Conservation (phyloP, 2,329 filamentous ascomycete species). For the Nigrospora oryzae region DNA sequence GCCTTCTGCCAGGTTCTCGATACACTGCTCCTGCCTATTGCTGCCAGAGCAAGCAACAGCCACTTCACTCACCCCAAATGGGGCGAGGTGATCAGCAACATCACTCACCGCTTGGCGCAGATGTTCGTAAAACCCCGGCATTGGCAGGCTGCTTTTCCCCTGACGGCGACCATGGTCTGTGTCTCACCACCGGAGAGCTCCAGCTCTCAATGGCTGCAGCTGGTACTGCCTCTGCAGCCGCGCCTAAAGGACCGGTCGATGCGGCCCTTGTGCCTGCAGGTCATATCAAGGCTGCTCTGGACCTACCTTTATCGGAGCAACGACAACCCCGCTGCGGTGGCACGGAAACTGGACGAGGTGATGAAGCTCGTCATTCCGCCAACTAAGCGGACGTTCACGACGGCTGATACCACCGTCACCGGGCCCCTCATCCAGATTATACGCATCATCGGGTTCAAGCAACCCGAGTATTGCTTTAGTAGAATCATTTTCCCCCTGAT, state of each 20-base stretch:
- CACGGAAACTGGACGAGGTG: slow-evolving; percentile 83
- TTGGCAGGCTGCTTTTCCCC: slow-evolving; percentile 81
- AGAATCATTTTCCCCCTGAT: slow-evolving; percentile 92
- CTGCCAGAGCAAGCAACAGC: slow-evolving; percentile 65
- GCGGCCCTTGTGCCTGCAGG: slow-evolving; percentile 74
- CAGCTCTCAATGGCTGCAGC: slow-evolving; percentile 74
- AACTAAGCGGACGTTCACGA: slow-evolving; percentile 71
- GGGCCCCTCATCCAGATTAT: slow-evolving; percentile 92
- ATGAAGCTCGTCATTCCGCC: slow-evolving; percentile 75
- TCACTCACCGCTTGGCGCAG: slow-evolving; percentile 71
- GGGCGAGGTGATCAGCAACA: slow-evolving; percentile 72
- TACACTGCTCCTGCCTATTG: slow-evolving; percentile 77
- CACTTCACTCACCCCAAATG: slow-evolving; percentile 78
- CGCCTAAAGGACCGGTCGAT: slow-evolving; percentile 78
- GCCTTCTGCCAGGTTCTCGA: slow-evolving; percentile 91
- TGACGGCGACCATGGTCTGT: slow-evolving; percentile 81
- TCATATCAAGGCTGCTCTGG: slow-evolving; percentile 86
- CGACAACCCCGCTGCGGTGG: slow-evolving; percentile 59
- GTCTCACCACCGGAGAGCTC: slow-evolving; percentile 81
- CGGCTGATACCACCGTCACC: slow-evolving; percentile 73
- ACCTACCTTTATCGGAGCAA: slow-evolving; percentile 82
- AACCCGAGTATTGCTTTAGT: slow-evolving; percentile 88
- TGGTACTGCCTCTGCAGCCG: slow-evolving; percentile 68
- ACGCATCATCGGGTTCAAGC: slow-evolving; percentile 85
- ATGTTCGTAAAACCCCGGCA: slow-evolving; percentile 89